A percentile compares a stretch with the other conserved stretches of the same genome.
These are phyloP conservation scores for Diaporthe citrichinensis DNA, from an alignment of 2,329 filamentous ascomycete genomes.

Conservation along the genomic window DNA sequence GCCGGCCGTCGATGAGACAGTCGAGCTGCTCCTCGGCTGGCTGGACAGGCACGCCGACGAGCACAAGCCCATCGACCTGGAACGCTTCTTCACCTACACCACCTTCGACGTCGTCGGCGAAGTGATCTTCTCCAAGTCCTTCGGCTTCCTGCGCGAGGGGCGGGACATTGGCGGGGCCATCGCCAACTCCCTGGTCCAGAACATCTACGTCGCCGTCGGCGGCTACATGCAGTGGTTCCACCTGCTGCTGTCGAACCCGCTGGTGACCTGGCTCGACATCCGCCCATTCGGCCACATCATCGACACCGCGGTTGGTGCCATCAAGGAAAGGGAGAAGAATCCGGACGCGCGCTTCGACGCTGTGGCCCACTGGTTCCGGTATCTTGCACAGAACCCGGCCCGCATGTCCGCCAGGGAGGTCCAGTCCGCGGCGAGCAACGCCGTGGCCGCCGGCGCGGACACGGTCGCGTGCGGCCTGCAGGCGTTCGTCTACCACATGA, in stretches of 20 bases:
- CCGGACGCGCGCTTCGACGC: slow-evolving; percentile 45
- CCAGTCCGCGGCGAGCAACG: slow-evolving; percentile 41
- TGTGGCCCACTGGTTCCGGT: slow-evolving; percentile 47
- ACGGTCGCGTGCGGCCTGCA: slow-evolving; percentile 46
- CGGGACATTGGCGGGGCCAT: slow-evolving; percentile 50
- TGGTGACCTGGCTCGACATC: slow-evolving; percentile 45
- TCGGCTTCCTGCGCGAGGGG: slow-evolving; percentile 48
- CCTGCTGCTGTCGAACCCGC: slow-evolving; percentile 46
- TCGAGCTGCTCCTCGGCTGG: slow-evolving; percentile 43
- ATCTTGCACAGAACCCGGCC: slow-evolving; percentile 40
- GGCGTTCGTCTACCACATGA: slow-evolving; percentile 47
- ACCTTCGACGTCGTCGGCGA: slow-evolving; percentile 52
- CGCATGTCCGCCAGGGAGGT: slow-evolving; percentile 45
- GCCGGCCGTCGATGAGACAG: slow-evolving; percentile 40
- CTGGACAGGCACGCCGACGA: slow-evolving; percentile 43
- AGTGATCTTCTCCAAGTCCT: slow-evolving; percentile 49
- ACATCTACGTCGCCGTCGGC: slow-evolving; percentile 40
- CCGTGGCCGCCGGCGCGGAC: slow-evolving; percentile 44
- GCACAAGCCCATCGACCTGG: slow-evolving; percentile 41
- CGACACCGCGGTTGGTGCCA: slow-evolving; percentile 42
- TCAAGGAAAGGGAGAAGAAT: slow-evolving; percentile 42
- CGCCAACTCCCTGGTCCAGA: slow-evolving; percentile 39
- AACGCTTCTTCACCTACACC: slow-evolving; percentile 46
- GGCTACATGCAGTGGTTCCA: slow-evolving; percentile 45
- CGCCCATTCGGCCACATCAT: slow-evolving; percentile 46